Evolutionary conservation across 495 filamentous ascomycete genomes (phyloP).

Genomic region (Annulohypoxylon nitens): DNA sequence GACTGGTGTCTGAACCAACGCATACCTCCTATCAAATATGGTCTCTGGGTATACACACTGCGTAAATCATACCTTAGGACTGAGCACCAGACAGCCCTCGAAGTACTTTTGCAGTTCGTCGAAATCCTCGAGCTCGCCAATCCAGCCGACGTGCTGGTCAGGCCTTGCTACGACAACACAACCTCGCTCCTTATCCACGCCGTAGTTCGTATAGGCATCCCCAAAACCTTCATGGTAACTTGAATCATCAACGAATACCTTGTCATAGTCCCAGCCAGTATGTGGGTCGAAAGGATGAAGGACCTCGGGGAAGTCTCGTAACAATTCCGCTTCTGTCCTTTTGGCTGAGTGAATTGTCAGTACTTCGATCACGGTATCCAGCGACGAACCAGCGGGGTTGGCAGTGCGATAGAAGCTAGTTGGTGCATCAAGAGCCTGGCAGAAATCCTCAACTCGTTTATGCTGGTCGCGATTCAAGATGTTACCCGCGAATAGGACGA

Average conservation of each 20-base stretch:
- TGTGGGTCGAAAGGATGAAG: slow-evolving; percentile 69
- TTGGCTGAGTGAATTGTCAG: slow-evolving; percentile 71
- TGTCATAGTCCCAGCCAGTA: slow-evolving; percentile 73
- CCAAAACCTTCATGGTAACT: slow-evolving; percentile 72
- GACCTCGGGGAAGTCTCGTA: slow-evolving; percentile 67
- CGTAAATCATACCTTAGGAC: slow-evolving; percentile 10
- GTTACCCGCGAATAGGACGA: slow-evolving; percentile 76
- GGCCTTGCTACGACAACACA: slow-evolving; percentile 70
- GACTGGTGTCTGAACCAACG: neutral
- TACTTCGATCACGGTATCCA: slow-evolving; percentile 67
- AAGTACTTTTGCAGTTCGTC: slow-evolving; percentile 56
- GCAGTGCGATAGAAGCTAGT: slow-evolving; percentile 58
- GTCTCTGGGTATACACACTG: neutral
- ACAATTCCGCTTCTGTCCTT: slow-evolving; percentile 64
- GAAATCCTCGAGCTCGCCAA: slow-evolving; percentile 69
- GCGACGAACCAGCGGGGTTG: slow-evolving; percentile 56
- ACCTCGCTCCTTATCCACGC: slow-evolving; percentile 69
- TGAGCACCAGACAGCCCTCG: slow-evolving; percentile 51
- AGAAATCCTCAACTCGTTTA: slow-evolving; percentile 61
- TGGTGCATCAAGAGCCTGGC: slow-evolving; percentile 53
- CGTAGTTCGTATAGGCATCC: slow-evolving; percentile 73
- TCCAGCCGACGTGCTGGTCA: slow-evolving; percentile 72
- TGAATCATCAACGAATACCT: slow-evolving; percentile 74
- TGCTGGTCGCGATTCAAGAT: slow-evolving; percentile 59
- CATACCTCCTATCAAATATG: neutral